Evolutionary conservation across 371 early-diverging fungal species (phyloP), one percentile per base, ranked within the genome.

Genomic region (Sporodiniella umbellata): DNA sequence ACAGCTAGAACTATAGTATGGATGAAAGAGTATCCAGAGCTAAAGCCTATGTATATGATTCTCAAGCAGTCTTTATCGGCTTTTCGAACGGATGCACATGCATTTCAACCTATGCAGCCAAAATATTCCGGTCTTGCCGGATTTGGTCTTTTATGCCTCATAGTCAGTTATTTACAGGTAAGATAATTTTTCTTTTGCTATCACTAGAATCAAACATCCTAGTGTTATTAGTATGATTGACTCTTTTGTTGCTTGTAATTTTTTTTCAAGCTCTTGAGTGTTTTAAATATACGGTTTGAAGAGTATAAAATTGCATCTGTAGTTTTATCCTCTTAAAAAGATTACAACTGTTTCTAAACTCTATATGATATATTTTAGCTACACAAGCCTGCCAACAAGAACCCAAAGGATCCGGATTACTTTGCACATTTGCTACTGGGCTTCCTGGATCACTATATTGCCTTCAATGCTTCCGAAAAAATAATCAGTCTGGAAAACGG

Each of bases 131-230:
- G 66, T 0, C 43, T 65, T 10, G 61, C 61, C 21, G 56, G 61
- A 14, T 65, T 48, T 42, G 44, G 58, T 0, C n/a, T 65, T 3
- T 51, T 65, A 12, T 65, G 66, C 28, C 43, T 65, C 11, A 60
- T 65, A 37, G 66, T 64, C 15, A 53, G 47, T 18, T 64, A 40
- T 51, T 42, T 64, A 23, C 56, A 64, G 56, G 62, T 61, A 52
- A 43, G 15, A n/a, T 28, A 10, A 4, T 11, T n/a, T 1, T 8
- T 22, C 10, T 28, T 28, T 28, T 28, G 7, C 30, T 28, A 31
- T 31, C 17, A 18, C 26, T 50, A 14, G 11, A 1, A 21, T 42
- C 43, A 39, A 42, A 8, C n/a, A 4, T 31, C 31, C 10, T 10
- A 10, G 1, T 31, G 7, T 31, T 31, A 31, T n/a, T n/a, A n/a